Evolutionary conservation across 495 filamentous ascomycete genomes (phyloP), one percentile per base, ranked within the genome.

Genomic region (Lepidopterella palustris): DNA sequence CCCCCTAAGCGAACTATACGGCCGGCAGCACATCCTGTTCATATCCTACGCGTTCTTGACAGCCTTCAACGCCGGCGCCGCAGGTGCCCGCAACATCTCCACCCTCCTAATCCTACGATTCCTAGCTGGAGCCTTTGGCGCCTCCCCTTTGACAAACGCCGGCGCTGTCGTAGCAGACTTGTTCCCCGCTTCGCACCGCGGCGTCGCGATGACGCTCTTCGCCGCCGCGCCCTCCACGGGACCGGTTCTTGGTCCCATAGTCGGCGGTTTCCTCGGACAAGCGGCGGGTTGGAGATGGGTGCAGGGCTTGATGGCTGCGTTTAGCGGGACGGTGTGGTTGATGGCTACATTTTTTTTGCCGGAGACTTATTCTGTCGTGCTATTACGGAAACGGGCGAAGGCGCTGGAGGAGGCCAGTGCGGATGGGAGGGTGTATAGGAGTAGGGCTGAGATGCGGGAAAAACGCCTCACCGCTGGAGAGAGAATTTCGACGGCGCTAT

Each of bases 351-450:
- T 84, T 20, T 28, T 80, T 1, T 73, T 84, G 26, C 83, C 83
- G 0, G 83, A 86, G 63, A 86, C 83, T 0, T 86, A 85, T 64
- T 75, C 81, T 5, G 81, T 81, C 0, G 80, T 84, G 4, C 72
- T 86, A 4, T 76, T 84, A 9, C 75, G 78, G 20, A 74, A 74
- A 52, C 79, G 82, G 18, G 82, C 83, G 0, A 69, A 71, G 58
- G 75, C 63, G 45, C 68, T 86, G n/a, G n/a, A n/a, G n/a, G n/a
- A n/a, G 28, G 78, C 77, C 20, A 76, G 82, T 66, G 66, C 76
- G 45, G 79, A 78, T 1, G 82, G 82, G 10, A 80, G 84, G 69
- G 72, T 84, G 31, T 85, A 84, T 58, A 63, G 50, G 26, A 58
- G 64, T 29, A 61, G 70, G 32, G 76, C 35, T 60, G 72, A 62